Percentiles rank a stretch among this genome's conserved stretches.
phyloP scores from a whole-genome alignment of 2,329 filamentous ascomycete species.

The Penicillium rolfsii region DNA sequence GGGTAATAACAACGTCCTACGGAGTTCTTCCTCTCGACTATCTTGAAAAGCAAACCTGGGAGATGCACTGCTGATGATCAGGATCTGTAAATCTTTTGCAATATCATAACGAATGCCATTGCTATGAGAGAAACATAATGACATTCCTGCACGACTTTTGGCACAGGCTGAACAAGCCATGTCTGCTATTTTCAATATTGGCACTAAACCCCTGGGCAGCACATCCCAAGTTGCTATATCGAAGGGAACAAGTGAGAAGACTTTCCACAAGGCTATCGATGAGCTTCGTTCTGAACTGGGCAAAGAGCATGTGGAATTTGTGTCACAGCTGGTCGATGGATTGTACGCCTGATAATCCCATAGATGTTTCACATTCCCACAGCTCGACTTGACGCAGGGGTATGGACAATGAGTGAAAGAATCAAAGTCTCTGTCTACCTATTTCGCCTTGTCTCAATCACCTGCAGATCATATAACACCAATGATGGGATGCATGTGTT shows the following conservation, averaged over 20 bases:
- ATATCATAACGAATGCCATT: slow-evolving; percentile 2
- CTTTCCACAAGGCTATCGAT: slow-evolving; percentile 7
- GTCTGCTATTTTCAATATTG: slow-evolving; percentile 10
- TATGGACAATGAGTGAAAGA: slow-evolving; percentile 12
- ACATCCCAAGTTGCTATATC: slow-evolving; percentile 7
- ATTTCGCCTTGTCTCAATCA: neutral
- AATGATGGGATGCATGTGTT: slow-evolving; percentile 18
- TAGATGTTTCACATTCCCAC: neutral
- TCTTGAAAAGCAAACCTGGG: neutral
- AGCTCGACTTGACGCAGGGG: neutral
- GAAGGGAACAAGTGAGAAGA: slow-evolving; percentile 2
- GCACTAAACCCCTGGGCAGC: slow-evolving; percentile 10
- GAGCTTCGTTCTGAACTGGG: slow-evolving; percentile 6
- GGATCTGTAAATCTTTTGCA: neutral
- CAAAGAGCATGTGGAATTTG: slow-evolving; percentile 12
- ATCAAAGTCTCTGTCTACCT: neutral
- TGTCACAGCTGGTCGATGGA: slow-evolving; percentile 12
- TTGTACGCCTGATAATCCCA: neutral
- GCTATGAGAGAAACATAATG: neutral
- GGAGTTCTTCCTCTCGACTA: neutral
- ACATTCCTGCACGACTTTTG: slow-evolving; percentile 7
- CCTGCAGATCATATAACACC: slow-evolving; percentile 14
- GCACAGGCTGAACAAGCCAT: slow-evolving; percentile 16
- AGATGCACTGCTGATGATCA: neutral
- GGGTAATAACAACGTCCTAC: neutral